phyloP scores from a whole-genome alignment of 352 stramenopile genomes.

The Globisporangium uncinulatum region DNA sequence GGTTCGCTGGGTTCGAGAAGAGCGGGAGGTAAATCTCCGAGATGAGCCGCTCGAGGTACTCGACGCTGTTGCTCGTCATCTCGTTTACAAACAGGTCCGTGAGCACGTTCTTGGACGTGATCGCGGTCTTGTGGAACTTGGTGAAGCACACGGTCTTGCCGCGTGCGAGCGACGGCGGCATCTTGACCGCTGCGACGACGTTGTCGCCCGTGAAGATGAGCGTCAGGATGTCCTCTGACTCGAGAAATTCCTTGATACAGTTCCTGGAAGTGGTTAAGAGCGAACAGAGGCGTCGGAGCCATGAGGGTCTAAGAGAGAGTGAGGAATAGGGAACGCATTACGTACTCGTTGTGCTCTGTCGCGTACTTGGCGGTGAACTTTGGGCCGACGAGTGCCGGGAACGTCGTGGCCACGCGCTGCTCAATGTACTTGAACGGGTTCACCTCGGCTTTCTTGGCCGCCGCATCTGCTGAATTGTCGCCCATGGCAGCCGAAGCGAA shows the following conservation, averaged over 20 bases:
- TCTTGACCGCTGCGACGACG: constrained; percentile 76
- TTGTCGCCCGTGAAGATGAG: constrained; percentile 90
- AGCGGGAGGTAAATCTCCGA: constrained; percentile 94
- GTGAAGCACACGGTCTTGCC: constrained; percentile 91
- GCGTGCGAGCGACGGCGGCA: constrained; percentile 81
- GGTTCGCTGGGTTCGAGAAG: constrained; percentile 94
- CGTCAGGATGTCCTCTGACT: constrained; percentile 78
- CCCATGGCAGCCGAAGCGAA: constrained; percentile 23
- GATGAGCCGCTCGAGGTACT: constrained; percentile 94
- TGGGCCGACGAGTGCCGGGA: constrained; percentile 41
- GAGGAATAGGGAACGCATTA: not conserved
- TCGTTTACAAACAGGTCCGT: constrained; percentile 87
- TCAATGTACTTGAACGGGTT: constrained; percentile 81
- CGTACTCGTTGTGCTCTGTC: constrained; percentile 76
- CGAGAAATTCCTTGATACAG: constrained; percentile 88
- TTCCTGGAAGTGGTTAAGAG: constrained; percentile 20
- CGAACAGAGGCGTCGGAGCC: too few species aligned
- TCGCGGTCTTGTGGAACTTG: constrained; percentile 79
- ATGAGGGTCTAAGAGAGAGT: not conserved
- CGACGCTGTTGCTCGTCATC: constrained; percentile 87
- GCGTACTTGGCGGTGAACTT: constrained; percentile 84
- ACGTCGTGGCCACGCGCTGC: constrained; percentile 68
- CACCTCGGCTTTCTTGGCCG: constrained; percentile 51
- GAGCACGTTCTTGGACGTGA: constrained; percentile 82
- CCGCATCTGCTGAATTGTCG: constrained; percentile 30